phyloP scores from a whole-genome alignment of 331 rosid species.

The Acacia concinna region DNA sequence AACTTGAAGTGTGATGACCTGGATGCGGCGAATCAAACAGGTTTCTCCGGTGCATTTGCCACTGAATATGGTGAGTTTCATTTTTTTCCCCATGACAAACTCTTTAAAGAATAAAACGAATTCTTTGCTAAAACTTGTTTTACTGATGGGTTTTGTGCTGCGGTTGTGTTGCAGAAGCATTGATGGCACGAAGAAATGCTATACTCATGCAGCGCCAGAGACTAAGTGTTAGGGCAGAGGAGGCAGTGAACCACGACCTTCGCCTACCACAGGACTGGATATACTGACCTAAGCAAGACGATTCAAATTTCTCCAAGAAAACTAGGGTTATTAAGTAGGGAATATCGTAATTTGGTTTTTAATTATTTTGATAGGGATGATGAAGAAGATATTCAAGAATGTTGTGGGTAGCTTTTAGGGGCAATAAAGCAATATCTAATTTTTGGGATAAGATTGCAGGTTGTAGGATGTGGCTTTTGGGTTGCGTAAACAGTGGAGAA shows the following conservation, averaged over 20 bases:
- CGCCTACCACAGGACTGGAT: constrained; percentile 90
- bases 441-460: constrained; percentile 55
- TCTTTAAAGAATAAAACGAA: background rate
- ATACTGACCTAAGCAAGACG: constrained; percentile 35
- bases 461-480: constrained; percentile 35
- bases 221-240: constrained; percentile 43
- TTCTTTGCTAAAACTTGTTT: background rate
- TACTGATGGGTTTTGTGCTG: background rate
- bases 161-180: constrained; percentile 39
- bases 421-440: constrained; percentile 56
- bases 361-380: background rate
- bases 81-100: too few relatives aligned
- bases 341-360: constrained; percentile 35
- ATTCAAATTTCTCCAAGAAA: background rate
- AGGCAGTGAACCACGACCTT: constrained; percentile 49
- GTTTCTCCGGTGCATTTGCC: constrained; percentile 23
- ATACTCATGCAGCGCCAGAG: constrained; percentile 41
- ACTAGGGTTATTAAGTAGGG: constrained; percentile 34
- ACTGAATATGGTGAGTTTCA: constrained; percentile 50
- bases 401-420: constrained; percentile 53
- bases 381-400: constrained; percentile 45
- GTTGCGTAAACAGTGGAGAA: constrained; percentile 32
- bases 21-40: constrained; percentile 15
- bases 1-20: constrained; percentile 38
- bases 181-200: constrained; percentile 57